Conservation (phyloP, 805 yeast species). For the Starmerella vaccinii region DNA sequence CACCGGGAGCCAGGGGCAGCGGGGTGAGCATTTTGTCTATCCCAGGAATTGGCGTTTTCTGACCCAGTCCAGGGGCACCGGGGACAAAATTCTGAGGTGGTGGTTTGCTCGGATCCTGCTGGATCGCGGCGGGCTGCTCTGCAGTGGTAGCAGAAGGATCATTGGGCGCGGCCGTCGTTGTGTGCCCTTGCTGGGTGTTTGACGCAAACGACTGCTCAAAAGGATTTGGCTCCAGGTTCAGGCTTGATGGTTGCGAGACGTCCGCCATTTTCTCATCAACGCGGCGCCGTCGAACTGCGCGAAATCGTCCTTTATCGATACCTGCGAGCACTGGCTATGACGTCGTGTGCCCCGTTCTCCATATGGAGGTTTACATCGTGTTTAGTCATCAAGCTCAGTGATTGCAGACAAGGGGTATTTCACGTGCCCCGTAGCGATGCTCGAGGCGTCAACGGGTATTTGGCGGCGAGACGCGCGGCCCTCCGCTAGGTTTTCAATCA, state of each 20-base stretch:
- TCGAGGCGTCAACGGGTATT: not conserved
- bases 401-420: not conserved
- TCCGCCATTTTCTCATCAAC: slow-evolving; percentile 11
- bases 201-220: slow-evolving; percentile 90
- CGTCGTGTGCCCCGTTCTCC: slow-evolving; percentile 2
- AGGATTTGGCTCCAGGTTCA: slow-evolving; percentile 87
- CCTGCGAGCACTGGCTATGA: not conserved
- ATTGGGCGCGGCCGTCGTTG: not conserved
- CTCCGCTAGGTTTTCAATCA: not conserved
- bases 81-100: not conserved
- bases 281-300: not conserved
- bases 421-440: not conserved
- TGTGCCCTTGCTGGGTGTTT: slow-evolving; percentile 28
- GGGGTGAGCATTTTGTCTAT: slow-evolving; percentile 18
- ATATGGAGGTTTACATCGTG: not conserved
- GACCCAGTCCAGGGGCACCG: not conserved
- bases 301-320: not conserved
- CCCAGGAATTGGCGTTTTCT: slow-evolving; percentile 12
- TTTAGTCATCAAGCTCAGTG: not conserved
- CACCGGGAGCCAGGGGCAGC: slow-evolving; percentile 12
- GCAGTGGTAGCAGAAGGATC: not conserved
- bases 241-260: slow-evolving; percentile 25
- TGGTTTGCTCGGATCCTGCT: not conserved
- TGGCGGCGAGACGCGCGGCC: not conserved
- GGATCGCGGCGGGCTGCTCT: not conserved